Evolutionary conservation across 1,284 basidiomycete species (phyloP).

Genomic region (Apiotrichum siamense): DNA sequence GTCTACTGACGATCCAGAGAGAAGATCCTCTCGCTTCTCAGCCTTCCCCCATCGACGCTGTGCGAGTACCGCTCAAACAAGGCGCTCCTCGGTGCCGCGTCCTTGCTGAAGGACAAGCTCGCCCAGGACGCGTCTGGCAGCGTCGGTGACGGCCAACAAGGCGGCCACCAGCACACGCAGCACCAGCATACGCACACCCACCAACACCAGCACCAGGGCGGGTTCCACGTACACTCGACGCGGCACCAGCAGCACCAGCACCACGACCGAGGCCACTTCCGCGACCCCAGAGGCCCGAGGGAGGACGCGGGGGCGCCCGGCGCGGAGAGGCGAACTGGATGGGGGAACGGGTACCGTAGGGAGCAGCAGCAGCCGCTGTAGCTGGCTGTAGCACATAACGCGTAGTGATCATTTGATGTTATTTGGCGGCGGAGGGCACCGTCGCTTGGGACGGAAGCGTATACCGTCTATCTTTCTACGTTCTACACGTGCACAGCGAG

Average conservation of each 20-base stretch:
- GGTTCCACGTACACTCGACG: not conserved
- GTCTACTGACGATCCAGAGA: slow-evolving; percentile 31
- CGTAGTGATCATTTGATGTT: too few relatives aligned
- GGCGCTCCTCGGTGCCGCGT: slow-evolving; percentile 38
- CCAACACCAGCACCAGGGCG: slow-evolving; percentile 2
- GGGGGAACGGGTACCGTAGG: slow-evolving; percentile 20
- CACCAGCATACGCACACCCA: not conserved
- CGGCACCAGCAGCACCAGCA: slow-evolving; percentile 5
- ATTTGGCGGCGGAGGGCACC: too few relatives aligned
- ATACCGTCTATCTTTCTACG: too few relatives aligned
- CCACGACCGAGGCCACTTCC: slow-evolving; percentile 9
- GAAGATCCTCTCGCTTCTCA: slow-evolving; percentile 42
- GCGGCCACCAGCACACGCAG: not conserved
- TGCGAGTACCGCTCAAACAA: slow-evolving; percentile 48
- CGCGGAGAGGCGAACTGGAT: slow-evolving; percentile 5
- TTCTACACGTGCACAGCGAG: too few relatives aligned
- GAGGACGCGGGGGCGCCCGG: slow-evolving; percentile 10
- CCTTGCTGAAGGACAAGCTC: slow-evolving; percentile 19
- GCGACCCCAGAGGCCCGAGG: slow-evolving; percentile 13
- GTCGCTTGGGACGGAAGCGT: too few relatives aligned
- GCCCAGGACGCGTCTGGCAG: not conserved
- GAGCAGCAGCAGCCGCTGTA: slow-evolving; percentile 6
- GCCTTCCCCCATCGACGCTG: slow-evolving; percentile 36
- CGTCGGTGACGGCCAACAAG: not conserved
- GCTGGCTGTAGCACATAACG: not conserved